phyloP scores from a whole-genome alignment of 139 green algal genomes.

The Micractinium conductrix region DNA sequence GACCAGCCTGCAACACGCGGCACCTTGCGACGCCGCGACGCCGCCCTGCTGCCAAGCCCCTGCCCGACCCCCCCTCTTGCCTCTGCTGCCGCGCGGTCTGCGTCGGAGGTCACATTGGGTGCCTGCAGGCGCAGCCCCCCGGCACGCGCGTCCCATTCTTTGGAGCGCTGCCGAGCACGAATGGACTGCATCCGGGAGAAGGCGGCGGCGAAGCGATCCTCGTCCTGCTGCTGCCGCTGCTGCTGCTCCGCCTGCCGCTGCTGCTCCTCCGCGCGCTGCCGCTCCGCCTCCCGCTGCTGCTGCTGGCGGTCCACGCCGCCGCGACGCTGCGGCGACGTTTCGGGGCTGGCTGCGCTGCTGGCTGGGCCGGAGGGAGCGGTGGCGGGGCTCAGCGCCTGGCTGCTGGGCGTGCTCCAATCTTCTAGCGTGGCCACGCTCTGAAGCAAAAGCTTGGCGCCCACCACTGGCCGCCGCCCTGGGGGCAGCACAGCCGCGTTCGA shows the following conservation, averaged over 20 bases:
- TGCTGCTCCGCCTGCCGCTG: not conserved
- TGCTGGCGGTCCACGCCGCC: not conserved
- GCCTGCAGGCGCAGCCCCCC: not conserved
- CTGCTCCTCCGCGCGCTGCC: not conserved
- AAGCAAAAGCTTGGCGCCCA: not conserved
- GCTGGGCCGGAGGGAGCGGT: not conserved
- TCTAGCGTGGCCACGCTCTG: conserved; percentile 30
- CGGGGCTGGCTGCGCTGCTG: not conserved
- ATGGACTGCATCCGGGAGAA: conserved; percentile 18
- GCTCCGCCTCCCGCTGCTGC: not conserved
- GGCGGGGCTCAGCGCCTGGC: not conserved
- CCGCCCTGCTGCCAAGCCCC: not conserved
- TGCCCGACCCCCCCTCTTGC: not conserved
- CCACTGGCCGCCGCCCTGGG: not conserved
- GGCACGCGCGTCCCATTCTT: not conserved
- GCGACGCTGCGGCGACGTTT: not conserved
- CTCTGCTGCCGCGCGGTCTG: not conserved
- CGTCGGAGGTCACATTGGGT: not conserved
- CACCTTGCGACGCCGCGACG: not conserved
- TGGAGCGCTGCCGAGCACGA: conserved; percentile 6
- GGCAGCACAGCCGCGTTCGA: conserved; percentile 8
- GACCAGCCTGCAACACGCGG: too few relatives aligned
- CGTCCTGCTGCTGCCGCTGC: not conserved
- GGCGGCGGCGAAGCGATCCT: conserved; percentile 36
- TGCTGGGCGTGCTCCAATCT: conserved; percentile 18